Conservation (phyloP, 768 basidiomycete species). For the Lyophyllum decastes region DNA sequence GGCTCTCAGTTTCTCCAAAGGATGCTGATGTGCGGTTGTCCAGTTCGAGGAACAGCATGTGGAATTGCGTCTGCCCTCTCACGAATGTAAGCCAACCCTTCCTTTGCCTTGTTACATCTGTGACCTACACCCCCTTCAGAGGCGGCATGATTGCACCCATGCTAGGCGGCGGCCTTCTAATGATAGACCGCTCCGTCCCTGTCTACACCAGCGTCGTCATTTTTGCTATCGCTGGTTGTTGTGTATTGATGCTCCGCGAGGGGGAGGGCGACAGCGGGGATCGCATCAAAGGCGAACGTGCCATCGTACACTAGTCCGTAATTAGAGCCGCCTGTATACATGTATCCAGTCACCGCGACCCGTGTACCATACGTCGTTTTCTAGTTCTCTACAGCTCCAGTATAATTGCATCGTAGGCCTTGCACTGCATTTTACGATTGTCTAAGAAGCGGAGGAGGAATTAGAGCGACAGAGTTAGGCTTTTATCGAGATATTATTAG, state of each 20-base stretch:
- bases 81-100: conserved; percentile 59
- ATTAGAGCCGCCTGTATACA: neutral
- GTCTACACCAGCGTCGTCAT: conserved; percentile 74
- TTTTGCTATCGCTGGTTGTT: conserved; percentile 63
- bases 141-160: conserved; percentile 90
- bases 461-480: no score
- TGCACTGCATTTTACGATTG: neutral
- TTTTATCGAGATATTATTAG: neutral
- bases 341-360: neutral
- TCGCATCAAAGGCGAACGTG: conserved; percentile 21
- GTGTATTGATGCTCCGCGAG: conserved; percentile 61
- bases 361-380: conserved; percentile 8
- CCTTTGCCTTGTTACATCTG: neutral
- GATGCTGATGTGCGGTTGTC: conserved; percentile 3
- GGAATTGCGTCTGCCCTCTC: conserved; percentile 87
- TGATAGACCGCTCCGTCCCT: conserved; percentile 67
- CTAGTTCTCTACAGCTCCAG: conserved; percentile 3
- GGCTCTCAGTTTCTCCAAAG: neutral
- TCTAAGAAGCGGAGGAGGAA: neutral
- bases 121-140: conserved; percentile 39
- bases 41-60: conserved; percentile 85
- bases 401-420: neutral
- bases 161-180: conserved; percentile 71
- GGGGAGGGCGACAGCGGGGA: conserved; percentile 39
- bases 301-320: conserved; percentile 26